Evolutionary conservation across 2,329 filamentous ascomycete species (phyloP), one percentile per base, ranked within the genome.

Genomic region (Byssochlamys sp.): DNA sequence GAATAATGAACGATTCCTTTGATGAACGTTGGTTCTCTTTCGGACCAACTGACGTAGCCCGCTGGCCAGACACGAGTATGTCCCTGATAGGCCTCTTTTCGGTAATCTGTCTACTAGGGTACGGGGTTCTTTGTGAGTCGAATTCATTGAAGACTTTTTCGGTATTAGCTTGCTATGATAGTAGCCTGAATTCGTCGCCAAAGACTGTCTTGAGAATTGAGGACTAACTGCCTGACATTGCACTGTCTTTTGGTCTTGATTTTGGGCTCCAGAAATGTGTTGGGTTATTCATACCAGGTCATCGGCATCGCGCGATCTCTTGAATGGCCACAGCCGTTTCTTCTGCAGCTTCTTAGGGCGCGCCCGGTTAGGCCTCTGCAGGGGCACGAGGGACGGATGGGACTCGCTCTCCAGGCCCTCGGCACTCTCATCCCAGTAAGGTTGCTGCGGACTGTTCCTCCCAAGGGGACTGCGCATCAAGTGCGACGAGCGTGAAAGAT

Each of bases 391-490:
- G 12, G n/a, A 29, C 5, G 39, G 7, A 11, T 12, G 50, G 31
- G 25, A n/a, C 14, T 51, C 25, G 33, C 29, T 11, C 12, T 51
- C 53, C 19, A n/a, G 12, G 33, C 39, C 53, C 12, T 28, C 53
- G 4, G 19, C 14, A n/a, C 25, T 28, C 14, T 53, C 29, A 24
- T 45, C 39, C 53, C 27, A 2, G 31, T 29, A 28, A 5, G 35
- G 29, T 28, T 54, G 28, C n/a, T 73, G 64, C 6, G 71, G 62
- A 58, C 68, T 72, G 53, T 65, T 62, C 57, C 71, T 65, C 3
- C 68, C 71, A 11, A 74, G 61, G 50, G 73, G 71, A 57, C 71
- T 74, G 50, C 69, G 64, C 25, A 65, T 69, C 63, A 48, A 63
- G 58, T 56, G 66, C 55, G 58, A 61, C 58, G 49, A 63, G 52